Evolutionary conservation across 495 filamentous ascomycete genomes (phyloP), one percentile per base, ranked within the genome.

Genomic region (Corynascus novoguineensis): DNA sequence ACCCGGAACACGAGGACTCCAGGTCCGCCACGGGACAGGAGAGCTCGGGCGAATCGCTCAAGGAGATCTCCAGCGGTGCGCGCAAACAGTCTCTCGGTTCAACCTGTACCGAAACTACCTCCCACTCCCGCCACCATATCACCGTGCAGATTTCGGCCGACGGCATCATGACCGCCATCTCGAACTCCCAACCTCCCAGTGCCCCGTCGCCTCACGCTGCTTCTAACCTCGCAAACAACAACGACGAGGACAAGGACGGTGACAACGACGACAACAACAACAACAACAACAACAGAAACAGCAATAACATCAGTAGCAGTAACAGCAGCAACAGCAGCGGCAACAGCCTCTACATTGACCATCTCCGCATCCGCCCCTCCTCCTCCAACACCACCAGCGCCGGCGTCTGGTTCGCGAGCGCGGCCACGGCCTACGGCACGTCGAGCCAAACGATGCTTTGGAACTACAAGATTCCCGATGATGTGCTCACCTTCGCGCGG

Each of bases 391-490:
- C 54, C 70, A 66, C 2, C 12, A 17, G 28, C 3, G 64, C 71
- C 38, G 78, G 80, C 14, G 69, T 74, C n/a, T 86, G 83, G 83
- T 86, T 85, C 54, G 76, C 78, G 37, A 75, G 72, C 57, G 73
- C 74, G 1, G 72, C 75, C 7, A 85, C 82, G 0, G 82, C 82
- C 0, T 73, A 78, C 50, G 74, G 76, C 19, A 80, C 80, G 24
- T 68, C 74, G 34, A 71, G 65, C 54, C 72, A 81, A 70, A 77
- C 76, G 7, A 72, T 81, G 19, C 72, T 86, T 24, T 86, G 82
- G 82, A 81, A 76, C 63, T 85, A 81, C 70, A 73, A 77, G 52
- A 81, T 84, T 55, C 80, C 83, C 1, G 72, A 77, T 42, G 69
- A 73, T 29, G 71, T 85, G 35, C 62, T 82, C 2, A 49, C 69